These are phyloP conservation scores for Nicotiana tomentosiformis DNA, from an alignment of 257 asterid genomes.

Conservation along the genomic window DNA sequence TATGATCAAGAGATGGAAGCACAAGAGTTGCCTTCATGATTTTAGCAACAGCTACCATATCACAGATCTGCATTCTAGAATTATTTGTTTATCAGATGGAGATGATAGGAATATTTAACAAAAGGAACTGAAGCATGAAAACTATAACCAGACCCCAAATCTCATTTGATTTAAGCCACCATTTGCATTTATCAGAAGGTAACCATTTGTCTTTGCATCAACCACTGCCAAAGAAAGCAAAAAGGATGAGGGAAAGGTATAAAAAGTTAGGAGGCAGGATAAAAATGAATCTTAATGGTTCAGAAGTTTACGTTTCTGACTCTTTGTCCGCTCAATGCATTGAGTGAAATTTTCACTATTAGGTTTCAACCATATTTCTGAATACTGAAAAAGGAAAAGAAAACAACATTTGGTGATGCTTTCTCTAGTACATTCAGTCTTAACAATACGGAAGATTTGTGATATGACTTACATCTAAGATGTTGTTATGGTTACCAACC, in stretches of 20 bases:
- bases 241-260: conserved; percentile 6
- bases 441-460: not conserved
- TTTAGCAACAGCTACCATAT: conserved; percentile 98
- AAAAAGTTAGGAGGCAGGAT: not conserved
- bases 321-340: conserved; percentile 68
- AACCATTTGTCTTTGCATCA: conserved; percentile 70
- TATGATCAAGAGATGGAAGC: conserved; percentile 94
- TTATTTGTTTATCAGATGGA: conserved; percentile 50
- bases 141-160: conserved; percentile 90
- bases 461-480: conserved; percentile 43
- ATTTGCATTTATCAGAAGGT: conserved; percentile 80
- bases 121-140: conserved; percentile 20
- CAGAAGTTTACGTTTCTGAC: conserved; percentile 55
- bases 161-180: conserved; percentile 99
- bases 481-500: conserved; percentile 30
- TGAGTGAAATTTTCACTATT: conserved; percentile 71
- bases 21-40: conserved; percentile 87
- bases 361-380: conserved; percentile 86
- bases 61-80: conserved; percentile 98
- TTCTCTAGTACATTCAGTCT: not conserved
- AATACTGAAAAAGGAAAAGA: conserved; percentile 41
- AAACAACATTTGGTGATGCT: not conserved
- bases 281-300: conserved; percentile 4
- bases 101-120: conserved; percentile 15
- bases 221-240: conserved; percentile 40